phyloP scores from a whole-genome alignment of 306 rosid species.

The Chamaecrista fasciculata region DNA sequence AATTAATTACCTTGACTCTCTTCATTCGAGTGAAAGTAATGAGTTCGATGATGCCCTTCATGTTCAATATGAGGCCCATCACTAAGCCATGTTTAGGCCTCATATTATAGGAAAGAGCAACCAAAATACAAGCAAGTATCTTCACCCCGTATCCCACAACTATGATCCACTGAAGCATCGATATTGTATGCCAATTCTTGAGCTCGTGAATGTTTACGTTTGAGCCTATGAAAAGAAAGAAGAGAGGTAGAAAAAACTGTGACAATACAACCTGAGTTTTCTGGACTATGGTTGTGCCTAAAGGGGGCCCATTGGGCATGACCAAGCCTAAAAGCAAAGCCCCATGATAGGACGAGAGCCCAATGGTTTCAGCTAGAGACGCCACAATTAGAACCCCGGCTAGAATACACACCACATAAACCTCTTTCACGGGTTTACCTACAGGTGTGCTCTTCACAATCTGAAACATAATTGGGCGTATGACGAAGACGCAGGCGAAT shows the following conservation, averaged over 20 bases:
- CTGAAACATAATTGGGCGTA: slow-evolving; percentile 20
- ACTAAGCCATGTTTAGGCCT: slow-evolving; percentile 29
- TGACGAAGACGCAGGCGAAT: accelerated
- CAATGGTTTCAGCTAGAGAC: neutral
- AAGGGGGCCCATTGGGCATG: slow-evolving; percentile 37
- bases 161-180: slow-evolving; percentile 24
- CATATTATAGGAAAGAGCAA: slow-evolving; percentile 34
- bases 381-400: neutral
- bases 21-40: slow-evolving; percentile 4
- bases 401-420: slow-evolving; percentile 21
- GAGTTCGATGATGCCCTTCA: slow-evolving; percentile 46
- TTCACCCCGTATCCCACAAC: slow-evolving; percentile 11
- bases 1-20: slow-evolving; percentile 12
- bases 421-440: slow-evolving; percentile 36
- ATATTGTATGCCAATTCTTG: neutral
- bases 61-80: slow-evolving; percentile 43
- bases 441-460: slow-evolving; percentile 15
- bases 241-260: slow-evolving; percentile 28
- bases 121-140: slow-evolving; percentile 18
- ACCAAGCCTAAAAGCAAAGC: slow-evolving; percentile 22
- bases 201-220: neutral
- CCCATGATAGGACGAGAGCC: slow-evolving; percentile 13
- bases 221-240: slow-evolving; percentile 21
- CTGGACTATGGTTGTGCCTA: slow-evolving; percentile 32
- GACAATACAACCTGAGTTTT: slow-evolving; percentile 6